A percentile compares a stretch with the other conserved stretches of the same genome.
Evolutionary conservation across 768 basidiomycete species (phyloP).

Genomic region (Gloeophyllum trabeum): DNA sequence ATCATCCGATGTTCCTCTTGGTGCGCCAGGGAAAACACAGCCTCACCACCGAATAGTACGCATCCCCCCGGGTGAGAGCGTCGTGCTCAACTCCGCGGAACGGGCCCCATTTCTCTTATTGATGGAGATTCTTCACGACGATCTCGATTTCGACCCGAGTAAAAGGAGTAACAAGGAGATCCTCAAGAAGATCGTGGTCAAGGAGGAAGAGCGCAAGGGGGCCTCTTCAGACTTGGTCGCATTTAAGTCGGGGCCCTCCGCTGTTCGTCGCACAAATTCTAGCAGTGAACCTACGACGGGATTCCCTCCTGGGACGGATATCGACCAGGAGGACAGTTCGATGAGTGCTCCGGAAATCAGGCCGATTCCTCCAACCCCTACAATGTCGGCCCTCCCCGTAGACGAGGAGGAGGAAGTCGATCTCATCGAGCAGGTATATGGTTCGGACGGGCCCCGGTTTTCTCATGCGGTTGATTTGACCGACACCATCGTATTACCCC

Average conservation of each 20-base stretch:
- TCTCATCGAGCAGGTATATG: conserved; percentile 92
- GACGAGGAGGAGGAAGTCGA: conserved; percentile 83
- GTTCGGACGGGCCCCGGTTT: conserved; percentile 60
- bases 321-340: neutral
- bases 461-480: conserved; percentile 67
- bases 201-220: conserved; percentile 51
- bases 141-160: conserved; percentile 85
- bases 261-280: conserved; percentile 2
- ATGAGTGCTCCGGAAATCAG: neutral
- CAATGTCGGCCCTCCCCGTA: conserved; percentile 1
- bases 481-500: conserved; percentile 75
- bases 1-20: conserved; percentile 47
- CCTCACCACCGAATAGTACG: conserved; percentile 93
- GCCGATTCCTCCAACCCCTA: neutral
- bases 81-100: conserved; percentile 96
- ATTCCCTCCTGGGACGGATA: neutral
- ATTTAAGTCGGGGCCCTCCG: conserved; percentile 10
- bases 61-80: conserved; percentile 95
- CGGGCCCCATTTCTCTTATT: conserved; percentile 88
- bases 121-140: conserved; percentile 82
- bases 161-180: conserved; percentile 81
- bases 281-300: conserved; percentile 8
- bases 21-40: conserved; percentile 27
- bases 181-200: conserved; percentile 62
- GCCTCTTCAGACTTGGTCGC: conserved; percentile 40